Evolutionary conservation across 768 basidiomycete species (phyloP).

Genomic region (Suillus alpinus): DNA sequence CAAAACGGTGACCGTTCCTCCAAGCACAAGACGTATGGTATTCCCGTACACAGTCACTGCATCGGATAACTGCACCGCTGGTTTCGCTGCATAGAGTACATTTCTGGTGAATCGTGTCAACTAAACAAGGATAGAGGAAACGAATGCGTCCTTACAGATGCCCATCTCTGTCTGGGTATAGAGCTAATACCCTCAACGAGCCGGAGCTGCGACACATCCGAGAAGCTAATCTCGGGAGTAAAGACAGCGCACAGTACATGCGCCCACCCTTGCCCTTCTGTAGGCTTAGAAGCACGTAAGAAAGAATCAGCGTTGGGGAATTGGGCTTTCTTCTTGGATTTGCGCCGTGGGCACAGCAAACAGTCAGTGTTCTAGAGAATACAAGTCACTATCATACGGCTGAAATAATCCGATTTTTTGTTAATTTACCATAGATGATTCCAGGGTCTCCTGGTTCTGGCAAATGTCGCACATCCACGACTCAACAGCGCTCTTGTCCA

Average conservation of each 20-base stretch:
- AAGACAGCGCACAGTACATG: slow-evolving; percentile 90
- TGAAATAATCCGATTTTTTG: not conserved
- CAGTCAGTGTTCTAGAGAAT: slow-evolving; percentile 70
- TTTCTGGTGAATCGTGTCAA: slow-evolving; percentile 40
- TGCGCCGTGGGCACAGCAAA: slow-evolving; percentile 70
- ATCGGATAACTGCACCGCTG: slow-evolving; percentile 80
- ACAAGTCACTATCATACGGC: slow-evolving; percentile 2
- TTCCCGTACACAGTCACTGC: slow-evolving; percentile 75
- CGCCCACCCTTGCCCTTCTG: slow-evolving; percentile 91
- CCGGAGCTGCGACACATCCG: slow-evolving; percentile 68
- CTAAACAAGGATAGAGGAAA: slow-evolving; percentile 4
- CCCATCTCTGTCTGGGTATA: slow-evolving; percentile 70
- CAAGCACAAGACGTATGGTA: slow-evolving; percentile 93
- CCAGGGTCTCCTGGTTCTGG: slow-evolving; percentile 75
- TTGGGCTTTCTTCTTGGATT: slow-evolving; percentile 35
- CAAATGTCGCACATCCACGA: slow-evolving; percentile 89
- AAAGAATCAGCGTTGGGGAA: slow-evolving; percentile 58
- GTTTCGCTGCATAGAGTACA: slow-evolving; percentile 72
- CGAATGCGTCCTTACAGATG: slow-evolving; percentile 48
- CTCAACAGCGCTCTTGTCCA: slow-evolving; percentile 62
- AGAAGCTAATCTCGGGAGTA: slow-evolving; percentile 79
- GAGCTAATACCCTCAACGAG: slow-evolving; percentile 85
- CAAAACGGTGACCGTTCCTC: slow-evolving; percentile 79
- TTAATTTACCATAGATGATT: slow-evolving; percentile 68
- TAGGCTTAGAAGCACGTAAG: slow-evolving; percentile 80